Evolutionary conservation across 2,329 filamentous ascomycete species (phyloP), one percentile per base, ranked within the genome.

Genomic region (Westerdykella ornata): DNA sequence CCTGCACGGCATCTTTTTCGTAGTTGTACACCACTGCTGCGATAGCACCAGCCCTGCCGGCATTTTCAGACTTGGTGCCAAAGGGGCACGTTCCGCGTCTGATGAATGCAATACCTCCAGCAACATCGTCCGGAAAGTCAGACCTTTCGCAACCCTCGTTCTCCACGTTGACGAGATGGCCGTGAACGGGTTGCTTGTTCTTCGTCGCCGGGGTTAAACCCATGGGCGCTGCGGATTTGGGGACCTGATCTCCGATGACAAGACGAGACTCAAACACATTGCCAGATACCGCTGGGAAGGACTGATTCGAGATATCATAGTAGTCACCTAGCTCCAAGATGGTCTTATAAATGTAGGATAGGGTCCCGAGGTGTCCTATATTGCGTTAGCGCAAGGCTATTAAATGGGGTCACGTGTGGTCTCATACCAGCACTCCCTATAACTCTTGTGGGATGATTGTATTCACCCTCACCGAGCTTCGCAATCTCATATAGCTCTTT

Each of bases 1-100:
- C 87, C 38, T 76, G 51, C 3, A 64, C 72, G 1, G 68, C 62
- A 1, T 80, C 84, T 2, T 75, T 70, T 4, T 81, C 80, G 52
- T 82, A 83, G 69, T 90, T 89, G 68, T 86, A 90, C 30, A 92
- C 73, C 13, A 92, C 68, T 1, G 82, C 84, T 2, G 82, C 85
- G 8, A 79, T 64, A 7, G 87, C 87, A 16, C 85, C 84, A 2
- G 84, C 83, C 41, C 72, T 74, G 36, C 81, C 83, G 6, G 87
- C 85, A 15, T 77, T 69, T 42, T 75, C 74, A 0, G 83, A 83
- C 68, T 94, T 92, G 45, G 73, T 70, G 13, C 81, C 84, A 54
- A 92, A 92, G 3, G 78, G 54, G 57, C 86, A 92, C 1, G 70
- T 73, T 42, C 87, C 87, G 42, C 87, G 81, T 37, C 75, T 72